Base-by-base conservation (phyloP, 2,329 filamentous ascomycete genomes). In the Ilyonectria sp. region DNA sequence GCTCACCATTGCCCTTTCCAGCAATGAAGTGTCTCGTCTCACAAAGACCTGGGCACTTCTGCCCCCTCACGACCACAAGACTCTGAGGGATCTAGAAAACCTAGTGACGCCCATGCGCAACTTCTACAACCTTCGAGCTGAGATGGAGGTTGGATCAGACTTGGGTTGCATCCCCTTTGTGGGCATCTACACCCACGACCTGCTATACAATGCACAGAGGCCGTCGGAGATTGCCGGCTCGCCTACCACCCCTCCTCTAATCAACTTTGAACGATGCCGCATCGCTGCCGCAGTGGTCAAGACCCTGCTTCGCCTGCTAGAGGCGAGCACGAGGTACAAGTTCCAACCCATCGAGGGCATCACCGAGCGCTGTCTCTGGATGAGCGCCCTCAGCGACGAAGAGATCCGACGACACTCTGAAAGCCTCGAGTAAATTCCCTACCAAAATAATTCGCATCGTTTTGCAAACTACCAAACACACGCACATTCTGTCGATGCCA, bases 261-360 rank as follows among this genome's bases (percentile, higher is more conserved):
- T 96, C 74, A 96, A 96, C 79, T 96, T 96, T 81, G 93, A 95
- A 82, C 88, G 92, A 65, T 94, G 92, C 74, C 91, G 94, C 67
- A 91, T 90, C 35, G 91, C 92, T 29, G 93, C 93, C 4, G 86
- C 88, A 1, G 91, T 95, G 44, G 91, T 95, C 71, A 96, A 96
- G 84, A 94, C 92, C 55, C 82, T 96, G 44, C 82, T 95, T 46
- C 86, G 93, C 23, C 84, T 96, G n/a, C 84, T 96, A 10, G 93
- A 96, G 80, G 91, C 92, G 1, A 95, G 93, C 77, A 89, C 91
- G 23, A 87, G 90, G 63, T 96, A 95, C 78, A 82, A 84, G 7
- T 94, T 95, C 78, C 87, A 90, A 73, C 90, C 93, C 1, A 89
- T 95, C 43, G 92, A 94, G 69, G 92, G 93, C 59, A 88, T 94